These are phyloP conservation scores for Adansonia madagascariensis DNA, from an alignment of 441 rosid species.

Conservation along the genomic window DNA sequence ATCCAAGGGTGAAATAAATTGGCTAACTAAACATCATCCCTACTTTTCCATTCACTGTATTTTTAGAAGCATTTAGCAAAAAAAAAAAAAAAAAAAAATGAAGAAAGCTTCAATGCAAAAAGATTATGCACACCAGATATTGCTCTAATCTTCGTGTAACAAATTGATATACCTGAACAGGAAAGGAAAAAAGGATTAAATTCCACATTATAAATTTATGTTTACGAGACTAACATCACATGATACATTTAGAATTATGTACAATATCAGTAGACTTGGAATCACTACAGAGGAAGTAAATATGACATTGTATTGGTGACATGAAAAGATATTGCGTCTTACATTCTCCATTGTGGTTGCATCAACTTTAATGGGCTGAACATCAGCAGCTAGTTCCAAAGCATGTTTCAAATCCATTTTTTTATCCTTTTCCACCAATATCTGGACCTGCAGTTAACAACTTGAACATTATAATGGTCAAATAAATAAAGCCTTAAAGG, in stretches of 20 bases:
- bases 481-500: slow-evolving; percentile 21
- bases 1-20: neutral
- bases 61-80: neutral
- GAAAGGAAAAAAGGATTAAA: neutral
- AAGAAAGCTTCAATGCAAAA: slow-evolving; percentile 17
- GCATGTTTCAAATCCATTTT: slow-evolving; percentile 64
- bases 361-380: slow-evolving; percentile 74
- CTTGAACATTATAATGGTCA: slow-evolving; percentile 24
- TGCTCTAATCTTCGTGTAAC: slow-evolving; percentile 94
- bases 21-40: neutral
- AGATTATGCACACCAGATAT: slow-evolving; percentile 65
- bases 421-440: slow-evolving; percentile 80
- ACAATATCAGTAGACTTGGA: slow-evolving; percentile 4
- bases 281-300: slow-evolving; percentile 18
- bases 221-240: neutral
- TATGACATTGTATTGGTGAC: neutral
- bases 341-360: slow-evolving; percentile 65
- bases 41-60: neutral
- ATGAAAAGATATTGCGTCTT: slow-evolving; percentile 42
- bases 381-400: slow-evolving; percentile 73
- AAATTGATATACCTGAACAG: slow-evolving; percentile 71
- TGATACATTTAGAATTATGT: neutral
- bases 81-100: neutral
- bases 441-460: slow-evolving; percentile 68
- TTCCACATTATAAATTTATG: slow-evolving; percentile 18